Conservation (phyloP, 2,329 filamentous ascomycete genomes). For the Neonectria ditissima region DNA sequence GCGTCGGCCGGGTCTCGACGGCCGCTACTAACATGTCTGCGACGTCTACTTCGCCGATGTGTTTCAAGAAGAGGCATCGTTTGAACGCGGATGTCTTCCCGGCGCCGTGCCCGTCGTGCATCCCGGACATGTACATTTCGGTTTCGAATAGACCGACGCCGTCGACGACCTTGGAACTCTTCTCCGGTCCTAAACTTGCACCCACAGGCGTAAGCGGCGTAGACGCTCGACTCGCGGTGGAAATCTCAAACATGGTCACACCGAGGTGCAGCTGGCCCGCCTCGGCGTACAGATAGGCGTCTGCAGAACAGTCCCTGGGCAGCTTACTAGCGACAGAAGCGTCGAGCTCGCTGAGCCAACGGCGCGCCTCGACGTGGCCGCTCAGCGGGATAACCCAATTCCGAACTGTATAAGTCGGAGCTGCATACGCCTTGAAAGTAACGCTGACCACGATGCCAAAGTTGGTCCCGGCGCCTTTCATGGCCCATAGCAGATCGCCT, state of each 20-base stretch:
- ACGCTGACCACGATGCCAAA: conserved; percentile 68
- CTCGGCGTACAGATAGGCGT: conserved; percentile 68
- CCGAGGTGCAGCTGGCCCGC: conserved; percentile 60
- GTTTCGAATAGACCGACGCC: conserved; percentile 65
- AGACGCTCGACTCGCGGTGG: conserved; percentile 41
- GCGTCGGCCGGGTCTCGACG: conserved; percentile 60
- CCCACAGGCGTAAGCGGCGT: conserved; percentile 12
- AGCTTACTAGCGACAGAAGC: conserved; percentile 54
- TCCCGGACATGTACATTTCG: conserved; percentile 70
- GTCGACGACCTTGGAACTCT: conserved; percentile 55
- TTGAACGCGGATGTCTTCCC: conserved; percentile 74
- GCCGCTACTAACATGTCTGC: conserved; percentile 56
- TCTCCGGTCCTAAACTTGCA: conserved; percentile 50
- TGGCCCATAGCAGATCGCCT: conserved; percentile 66
- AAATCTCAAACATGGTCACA: conserved; percentile 61
- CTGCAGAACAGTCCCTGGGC: conserved; percentile 58
- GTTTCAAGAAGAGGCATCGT: conserved; percentile 70
- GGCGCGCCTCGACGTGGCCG: conserved; percentile 42
- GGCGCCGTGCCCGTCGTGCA: conserved; percentile 69
- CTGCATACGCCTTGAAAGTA: conserved; percentile 59
- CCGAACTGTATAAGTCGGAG: conserved; percentile 54
- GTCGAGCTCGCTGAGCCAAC: conserved; percentile 56
- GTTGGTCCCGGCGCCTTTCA: conserved; percentile 70
- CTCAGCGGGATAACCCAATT: conserved; percentile 56
- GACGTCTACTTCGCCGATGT: conserved; percentile 53